Evolutionary conservation across 169 alveolate species (phyloP), one percentile per base, ranked within the genome.

Genomic region (Eimeria sp.): DNA sequence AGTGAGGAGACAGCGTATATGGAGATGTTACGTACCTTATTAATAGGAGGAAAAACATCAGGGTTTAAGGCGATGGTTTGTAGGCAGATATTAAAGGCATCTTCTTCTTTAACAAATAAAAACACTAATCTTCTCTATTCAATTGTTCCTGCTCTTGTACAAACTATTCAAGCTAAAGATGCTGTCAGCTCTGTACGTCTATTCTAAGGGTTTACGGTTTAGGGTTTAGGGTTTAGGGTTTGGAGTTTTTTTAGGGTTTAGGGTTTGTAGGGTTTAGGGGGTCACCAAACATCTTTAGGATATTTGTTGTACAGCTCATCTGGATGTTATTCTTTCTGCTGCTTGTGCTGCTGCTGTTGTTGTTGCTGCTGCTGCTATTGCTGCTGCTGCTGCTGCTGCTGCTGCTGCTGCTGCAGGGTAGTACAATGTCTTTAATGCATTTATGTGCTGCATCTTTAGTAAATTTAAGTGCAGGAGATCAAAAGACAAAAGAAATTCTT

Each of bases 1-100:
- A 84, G 94, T 34, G 94, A 88, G 40, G 94, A 88, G 75, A 43
- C 83, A 14, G 94, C 94, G 22, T 88, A 88, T 83, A 45, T 88
- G 43, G 84, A 89, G 27, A 43, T 67, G 57, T 83, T 89, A 13
- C 84, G 87, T 6, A 76, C 54, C 4, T 73, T 89, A 40, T 54
- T 89, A 9, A 30, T 10, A n/a, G 86, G 87, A 18, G 30, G 73
- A 4, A 20, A 61, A 14, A 61, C 87, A 7, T 54, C n/a, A 14
- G 84, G 30, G 10, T 45, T 88, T 14, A 88, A 88, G n/a, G 40
- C 67, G n/a, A 63, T 67, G 7, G 63, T 88, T 10, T 88, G 94
- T 63, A 88, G 40, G 47, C 94, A 88, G 43, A 88, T 88, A 30
- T 43, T 88, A 40, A 88, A 88, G n/a, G 94, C 94, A 1, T 18